These are phyloP conservation scores for Populus tomentosa DNA, from an alignment of 441 rosid species.

Conservation along the genomic window DNA sequence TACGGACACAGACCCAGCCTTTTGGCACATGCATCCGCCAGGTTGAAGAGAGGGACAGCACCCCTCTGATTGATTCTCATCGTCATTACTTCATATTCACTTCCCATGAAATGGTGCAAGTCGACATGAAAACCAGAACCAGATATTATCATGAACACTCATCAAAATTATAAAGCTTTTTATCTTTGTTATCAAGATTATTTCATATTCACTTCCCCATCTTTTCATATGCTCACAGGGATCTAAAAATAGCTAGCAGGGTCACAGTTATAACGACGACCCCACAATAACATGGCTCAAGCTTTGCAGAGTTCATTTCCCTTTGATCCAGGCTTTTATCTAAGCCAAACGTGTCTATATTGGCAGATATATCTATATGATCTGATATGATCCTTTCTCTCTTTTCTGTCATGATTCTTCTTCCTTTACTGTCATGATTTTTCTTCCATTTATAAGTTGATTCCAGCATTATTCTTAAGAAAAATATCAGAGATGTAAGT, in stretches of 20 bases:
- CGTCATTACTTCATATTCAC: too few relatives aligned
- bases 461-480: too few relatives aligned
- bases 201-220: not conserved
- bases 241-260: not conserved
- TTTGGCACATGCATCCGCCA: conserved; percentile 50
- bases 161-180: conserved; percentile 5
- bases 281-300: not conserved
- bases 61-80: not conserved
- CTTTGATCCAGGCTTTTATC: conserved; percentile 18
- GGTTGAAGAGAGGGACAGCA: conserved; percentile 20
- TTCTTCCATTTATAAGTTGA: too few relatives aligned
- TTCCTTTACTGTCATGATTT: too few relatives aligned
- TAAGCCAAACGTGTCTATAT: not conserved
- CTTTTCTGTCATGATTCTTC: too few relatives aligned
- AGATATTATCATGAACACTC: conserved; percentile 38
- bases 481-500: too few relatives aligned
- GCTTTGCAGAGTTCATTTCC: not conserved
- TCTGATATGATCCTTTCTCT: too few relatives aligned
- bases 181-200: not conserved
- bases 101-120: not conserved
- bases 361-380: too few relatives aligned
- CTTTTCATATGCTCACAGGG: not conserved
- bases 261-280: not conserved
- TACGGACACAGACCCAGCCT: conserved; percentile 33
- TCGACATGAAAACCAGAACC: conserved; percentile 23